Evolutionary conservation across 768 basidiomycete genomes (phyloP).

Genomic region (Lactarius hatsudake): DNA sequence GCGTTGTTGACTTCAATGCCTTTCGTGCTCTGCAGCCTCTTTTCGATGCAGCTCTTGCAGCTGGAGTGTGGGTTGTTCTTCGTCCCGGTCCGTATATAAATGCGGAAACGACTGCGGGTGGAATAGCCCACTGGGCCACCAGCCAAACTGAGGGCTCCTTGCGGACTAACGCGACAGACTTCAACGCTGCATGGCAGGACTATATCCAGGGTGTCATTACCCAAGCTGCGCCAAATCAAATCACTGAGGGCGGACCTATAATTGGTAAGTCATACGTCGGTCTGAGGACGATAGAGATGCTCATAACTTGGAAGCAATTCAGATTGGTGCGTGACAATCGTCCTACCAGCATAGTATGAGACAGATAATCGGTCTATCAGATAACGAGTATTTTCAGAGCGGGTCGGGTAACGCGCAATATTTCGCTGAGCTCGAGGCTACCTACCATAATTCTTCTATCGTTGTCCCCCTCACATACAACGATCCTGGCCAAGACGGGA

Average conservation of each 20-base stretch:
- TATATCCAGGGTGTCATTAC: slow-evolving; percentile 68
- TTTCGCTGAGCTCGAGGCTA: slow-evolving; percentile 58
- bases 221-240: slow-evolving; percentile 61
- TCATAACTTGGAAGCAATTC: slow-evolving; percentile 42
- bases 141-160: slow-evolving; percentile 60
- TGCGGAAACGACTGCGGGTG: slow-evolving; percentile 78
- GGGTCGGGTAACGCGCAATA: slow-evolving; percentile 47
- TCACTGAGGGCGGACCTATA: slow-evolving; percentile 70
- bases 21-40: slow-evolving; percentile 69
- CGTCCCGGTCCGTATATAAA: slow-evolving; percentile 79
- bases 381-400: slow-evolving; percentile 71
- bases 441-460: slow-evolving; percentile 53
- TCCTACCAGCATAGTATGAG: not conserved
- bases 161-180: slow-evolving; percentile 74
- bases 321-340: slow-evolving; percentile 44
- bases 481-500: slow-evolving; percentile 54
- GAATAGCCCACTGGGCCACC: slow-evolving; percentile 68
- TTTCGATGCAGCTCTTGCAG: slow-evolving; percentile 68
- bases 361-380: slow-evolving; percentile 36
- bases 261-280: slow-evolving; percentile 47
- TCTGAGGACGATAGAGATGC: not conserved
- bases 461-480: slow-evolving; percentile 75
- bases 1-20: slow-evolving; percentile 67
- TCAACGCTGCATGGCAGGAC: slow-evolving; percentile 63
- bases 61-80: slow-evolving; percentile 76